Evolutionary conservation across 2,329 filamentous ascomycete species (phyloP).

Genomic region (Aspergillus cejpii): DNA sequence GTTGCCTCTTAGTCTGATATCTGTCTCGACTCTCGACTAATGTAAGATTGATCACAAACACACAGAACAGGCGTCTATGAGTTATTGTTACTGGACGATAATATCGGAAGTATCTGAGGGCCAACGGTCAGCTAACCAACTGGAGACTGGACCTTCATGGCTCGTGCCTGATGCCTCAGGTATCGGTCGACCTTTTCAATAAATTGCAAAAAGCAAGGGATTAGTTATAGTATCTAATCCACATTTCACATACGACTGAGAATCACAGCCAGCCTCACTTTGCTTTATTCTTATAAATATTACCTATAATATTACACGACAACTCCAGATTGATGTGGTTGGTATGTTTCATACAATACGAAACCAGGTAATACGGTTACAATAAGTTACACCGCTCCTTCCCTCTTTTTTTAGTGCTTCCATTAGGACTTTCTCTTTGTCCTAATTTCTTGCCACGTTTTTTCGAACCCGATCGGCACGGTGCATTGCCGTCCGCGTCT

Average conservation of each 20-base stretch:
- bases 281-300: slow-evolving; percentile 7
- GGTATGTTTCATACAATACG: slow-evolving; percentile 9
- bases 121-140: not conserved
- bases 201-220: too few relatives aligned
- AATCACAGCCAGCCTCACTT: slow-evolving; percentile 12
- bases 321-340: not conserved
- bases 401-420: slow-evolving; percentile 8
- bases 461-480: slow-evolving; percentile 27
- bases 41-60: too few relatives aligned
- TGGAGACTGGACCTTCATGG: not conserved
- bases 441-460: slow-evolving; percentile 23
- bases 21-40: not conserved
- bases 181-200: too few relatives aligned
- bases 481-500: slow-evolving; percentile 32
- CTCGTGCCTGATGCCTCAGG: too few relatives aligned
- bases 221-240: too few relatives aligned
- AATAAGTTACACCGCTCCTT: slow-evolving; percentile 2
- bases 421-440: not conserved
- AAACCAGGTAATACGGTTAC: slow-evolving; percentile 3
- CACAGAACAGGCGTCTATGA: not conserved
- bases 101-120: not conserved
- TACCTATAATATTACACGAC: too few relatives aligned
- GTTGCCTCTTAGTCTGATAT: not conserved
- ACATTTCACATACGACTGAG: slow-evolving; percentile 4
- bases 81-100: not conserved